Evolutionary conservation across 768 basidiomycete genomes (phyloP).

Genomic region (Astraeus odoratus): DNA sequence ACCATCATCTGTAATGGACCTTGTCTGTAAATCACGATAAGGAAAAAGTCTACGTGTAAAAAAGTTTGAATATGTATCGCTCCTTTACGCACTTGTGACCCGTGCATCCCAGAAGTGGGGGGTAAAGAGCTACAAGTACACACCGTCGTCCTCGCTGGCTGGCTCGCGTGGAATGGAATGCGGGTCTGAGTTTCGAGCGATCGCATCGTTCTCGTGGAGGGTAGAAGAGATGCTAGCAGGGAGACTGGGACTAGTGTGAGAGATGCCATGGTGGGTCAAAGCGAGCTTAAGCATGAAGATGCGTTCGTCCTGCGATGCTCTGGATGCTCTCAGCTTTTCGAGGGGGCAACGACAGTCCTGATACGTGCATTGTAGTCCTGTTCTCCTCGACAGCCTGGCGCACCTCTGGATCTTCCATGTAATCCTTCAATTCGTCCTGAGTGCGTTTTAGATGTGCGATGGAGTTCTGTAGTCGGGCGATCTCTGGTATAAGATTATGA

Average conservation of each 20-base stretch:
- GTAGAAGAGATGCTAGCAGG: too few species aligned
- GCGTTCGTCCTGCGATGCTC: constrained; percentile 74
- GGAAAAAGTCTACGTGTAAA: too few species aligned
- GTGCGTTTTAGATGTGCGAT: constrained; percentile 55
- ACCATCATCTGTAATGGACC: too few species aligned
- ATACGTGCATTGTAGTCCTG: constrained; percentile 52
- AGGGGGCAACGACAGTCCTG: constrained; percentile 16
- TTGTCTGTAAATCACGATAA: too few species aligned
- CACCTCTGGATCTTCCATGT: constrained; percentile 53
- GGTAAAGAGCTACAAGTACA: constrained; percentile 27
- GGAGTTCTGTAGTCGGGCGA: constrained; percentile 68
- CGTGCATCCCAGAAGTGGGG: too few species aligned
- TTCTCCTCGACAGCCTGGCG: constrained; percentile 64
- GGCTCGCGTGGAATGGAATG: neutral
- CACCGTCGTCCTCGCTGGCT: constrained; percentile 12
- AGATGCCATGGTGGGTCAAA: constrained; percentile 53
- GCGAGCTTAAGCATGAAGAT: constrained; percentile 63
- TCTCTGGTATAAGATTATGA: constrained; percentile 41
- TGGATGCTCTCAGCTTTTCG: constrained; percentile 25
- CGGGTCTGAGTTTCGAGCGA: neutral
- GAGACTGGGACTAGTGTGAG: constrained; percentile 19
- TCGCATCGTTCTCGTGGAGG: too few species aligned
- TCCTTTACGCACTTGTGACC: too few species aligned
- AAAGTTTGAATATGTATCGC: too few species aligned
- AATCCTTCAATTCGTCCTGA: constrained; percentile 48